Percentiles rank a stretch among this genome's conserved stretches.
These are phyloP conservation scores for Fusarium kyushuense DNA, from an alignment of 2,329 filamentous ascomycete species.

Conservation along the genomic window DNA sequence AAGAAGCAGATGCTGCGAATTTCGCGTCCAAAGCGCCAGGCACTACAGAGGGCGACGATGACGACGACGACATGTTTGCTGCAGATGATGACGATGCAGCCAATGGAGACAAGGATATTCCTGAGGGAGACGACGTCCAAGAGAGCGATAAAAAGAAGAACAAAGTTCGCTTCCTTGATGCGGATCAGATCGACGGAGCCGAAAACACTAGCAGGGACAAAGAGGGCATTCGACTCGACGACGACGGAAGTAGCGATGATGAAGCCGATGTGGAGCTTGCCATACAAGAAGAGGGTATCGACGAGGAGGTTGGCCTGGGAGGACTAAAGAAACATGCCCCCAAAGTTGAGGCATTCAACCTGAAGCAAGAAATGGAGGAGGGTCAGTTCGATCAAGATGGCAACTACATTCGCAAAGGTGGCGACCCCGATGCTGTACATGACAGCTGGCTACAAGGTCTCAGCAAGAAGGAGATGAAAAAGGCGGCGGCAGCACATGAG, in stretches of 20 bases:
- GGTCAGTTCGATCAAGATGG: conserved; percentile 91
- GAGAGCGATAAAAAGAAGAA: conserved; percentile 69
- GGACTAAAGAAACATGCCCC: conserved; percentile 93
- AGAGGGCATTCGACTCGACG: conserved; percentile 74
- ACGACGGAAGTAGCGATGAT: conserved; percentile 69
- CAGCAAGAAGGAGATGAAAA: conserved; percentile 92
- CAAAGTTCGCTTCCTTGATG: conserved; percentile 70
- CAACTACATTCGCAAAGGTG: conserved; percentile 91
- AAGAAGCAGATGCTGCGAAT: conserved; percentile 61
- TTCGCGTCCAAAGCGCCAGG: conserved; percentile 52
- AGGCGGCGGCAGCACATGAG: conserved; percentile 87
- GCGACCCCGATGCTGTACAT: conserved; percentile 88
- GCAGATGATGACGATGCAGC: conserved; percentile 70
- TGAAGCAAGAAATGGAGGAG: conserved; percentile 89
- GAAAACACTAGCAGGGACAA: conserved; percentile 79
- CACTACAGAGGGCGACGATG: conserved; percentile 73
- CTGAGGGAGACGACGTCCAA: conserved; percentile 50
- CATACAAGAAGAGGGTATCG: conserved; percentile 79
- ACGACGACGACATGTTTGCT: conserved; percentile 79
- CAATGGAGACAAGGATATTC: conserved; percentile 55
- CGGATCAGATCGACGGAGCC: conserved; percentile 80
- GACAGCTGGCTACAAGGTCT: conserved; percentile 94
- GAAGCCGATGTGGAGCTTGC: conserved; percentile 78
- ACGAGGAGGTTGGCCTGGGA: conserved; percentile 90
- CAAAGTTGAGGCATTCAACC: conserved; percentile 95